Conservation (phyloP, 192 early-diverging fungal species). For the Podila horticola region DNA sequence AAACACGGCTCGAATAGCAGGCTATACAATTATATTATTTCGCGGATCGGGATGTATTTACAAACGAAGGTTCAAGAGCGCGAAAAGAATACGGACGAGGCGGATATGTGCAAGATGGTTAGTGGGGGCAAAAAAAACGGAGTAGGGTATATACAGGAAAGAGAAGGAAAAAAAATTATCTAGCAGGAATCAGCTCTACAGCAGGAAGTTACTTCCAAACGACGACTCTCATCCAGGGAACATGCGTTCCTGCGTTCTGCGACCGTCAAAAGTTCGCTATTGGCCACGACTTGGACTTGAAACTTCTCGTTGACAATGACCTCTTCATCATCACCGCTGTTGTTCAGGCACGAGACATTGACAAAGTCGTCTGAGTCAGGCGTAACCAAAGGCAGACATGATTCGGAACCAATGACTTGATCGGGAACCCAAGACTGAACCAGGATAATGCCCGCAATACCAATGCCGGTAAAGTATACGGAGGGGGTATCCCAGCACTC, state of each 20-base stretch:
- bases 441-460: slow-evolving; percentile 37
- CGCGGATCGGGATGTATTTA: not conserved
- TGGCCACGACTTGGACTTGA: not conserved
- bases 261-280: not conserved
- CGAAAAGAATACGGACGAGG: not conserved
- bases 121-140: not conserved
- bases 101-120: not conserved
- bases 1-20: slow-evolving; percentile 4
- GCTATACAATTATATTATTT: slow-evolving; percentile 1
- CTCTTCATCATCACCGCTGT: not conserved
- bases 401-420: not conserved
- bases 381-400: not conserved
- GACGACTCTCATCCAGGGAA: slow-evolving; percentile 30
- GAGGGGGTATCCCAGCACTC: slow-evolving; percentile 50
- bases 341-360: not conserved
- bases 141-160: not conserved
- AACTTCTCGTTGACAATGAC: not conserved
- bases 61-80: not conserved
- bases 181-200: not conserved
- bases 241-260: slow-evolving; percentile 27
- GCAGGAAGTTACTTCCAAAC: slow-evolving; percentile 13
- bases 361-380: not conserved
- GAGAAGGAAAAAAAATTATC: not conserved
- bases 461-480: slow-evolving; percentile 39
- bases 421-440: slow-evolving; percentile 40